A percentile compares a stretch with the other conserved stretches of the same genome.
Evolutionary conservation across 306 rosid genomes (phyloP).

Genomic region (Calophaca sinica): DNA sequence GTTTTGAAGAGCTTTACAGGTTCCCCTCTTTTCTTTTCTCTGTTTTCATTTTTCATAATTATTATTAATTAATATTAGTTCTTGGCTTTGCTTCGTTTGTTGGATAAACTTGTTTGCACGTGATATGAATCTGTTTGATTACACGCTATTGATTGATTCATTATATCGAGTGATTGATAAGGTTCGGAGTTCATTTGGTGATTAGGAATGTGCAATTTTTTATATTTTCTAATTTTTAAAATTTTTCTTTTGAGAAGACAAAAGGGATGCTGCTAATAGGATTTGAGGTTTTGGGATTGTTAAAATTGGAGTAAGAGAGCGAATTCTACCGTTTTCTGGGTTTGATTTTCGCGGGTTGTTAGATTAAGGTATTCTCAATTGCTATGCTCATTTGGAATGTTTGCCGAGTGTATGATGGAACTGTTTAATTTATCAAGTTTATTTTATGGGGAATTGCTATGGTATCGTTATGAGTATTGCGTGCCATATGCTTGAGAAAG

Average conservation of each 20-base stretch:
- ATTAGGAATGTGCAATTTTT: background rate
- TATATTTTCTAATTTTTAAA: background rate
- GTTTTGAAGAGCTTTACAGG: slow-evolving; percentile 98
- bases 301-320: slow-evolving; percentile 10
- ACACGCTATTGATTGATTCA: background rate
- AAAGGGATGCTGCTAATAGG: background rate
- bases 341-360: slow-evolving; percentile 13
- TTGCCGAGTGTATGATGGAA: background rate
- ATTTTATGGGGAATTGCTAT: background rate
- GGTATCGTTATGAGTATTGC: background rate
- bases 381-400: slow-evolving; percentile 5
- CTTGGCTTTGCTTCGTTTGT: slow-evolving; percentile 9
- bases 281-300: slow-evolving; percentile 33
- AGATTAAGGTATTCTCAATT: background rate
- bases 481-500: background rate
- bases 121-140: slow-evolving; percentile 2
- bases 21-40: slow-evolving; percentile 27
- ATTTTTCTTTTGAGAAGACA: background rate
- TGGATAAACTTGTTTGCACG: background rate
- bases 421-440: background rate
- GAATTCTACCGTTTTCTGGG: slow-evolving; percentile 11
- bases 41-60: background rate
- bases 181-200: slow-evolving; percentile 2
- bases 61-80: background rate
- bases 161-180: slow-evolving; percentile 16